Evolutionary conservation across 2,329 filamentous ascomycete species (phyloP).

Genomic region (Periconia macrospinosa): DNA sequence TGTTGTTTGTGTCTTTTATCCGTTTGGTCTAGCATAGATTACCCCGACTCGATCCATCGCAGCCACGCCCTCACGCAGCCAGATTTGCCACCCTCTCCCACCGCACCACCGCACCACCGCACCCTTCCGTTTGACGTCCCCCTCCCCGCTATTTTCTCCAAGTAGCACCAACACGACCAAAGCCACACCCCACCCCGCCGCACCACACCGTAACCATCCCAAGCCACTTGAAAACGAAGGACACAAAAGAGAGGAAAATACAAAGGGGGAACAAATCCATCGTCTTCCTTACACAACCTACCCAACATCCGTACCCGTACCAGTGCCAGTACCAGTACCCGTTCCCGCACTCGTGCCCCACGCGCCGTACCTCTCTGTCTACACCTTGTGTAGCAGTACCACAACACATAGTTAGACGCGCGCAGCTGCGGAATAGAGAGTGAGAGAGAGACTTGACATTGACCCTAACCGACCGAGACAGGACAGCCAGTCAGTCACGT

Average conservation of each 20-base stretch:
- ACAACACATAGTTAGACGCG: conserved; percentile 17
- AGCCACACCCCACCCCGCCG: background rate
- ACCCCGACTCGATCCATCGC: background rate
- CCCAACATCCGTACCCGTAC: background rate
- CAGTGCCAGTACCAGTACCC: background rate
- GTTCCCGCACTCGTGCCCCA: background rate
- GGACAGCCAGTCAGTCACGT: background rate
- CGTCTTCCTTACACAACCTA: background rate
- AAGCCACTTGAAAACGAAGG: background rate
- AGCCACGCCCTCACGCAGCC: background rate
- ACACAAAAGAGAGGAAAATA: background rate
- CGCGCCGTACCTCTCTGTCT: background rate
- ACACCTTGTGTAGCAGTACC: background rate
- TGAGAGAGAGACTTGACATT: background rate
- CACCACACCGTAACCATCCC: background rate
- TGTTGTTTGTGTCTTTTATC: no score
- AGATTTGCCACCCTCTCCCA: background rate
- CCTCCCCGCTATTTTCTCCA: background rate
- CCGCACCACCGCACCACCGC: background rate
- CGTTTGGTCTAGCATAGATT: background rate
- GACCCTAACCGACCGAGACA: background rate
- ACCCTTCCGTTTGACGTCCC: background rate
- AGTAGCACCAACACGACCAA: background rate
- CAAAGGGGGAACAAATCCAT: background rate
- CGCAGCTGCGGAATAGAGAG: background rate